Percentiles rank a stretch among this genome's conserved stretches.
These are phyloP conservation scores for Penicillium canariense DNA, from an alignment of 495 filamentous ascomycete species.

Conservation along the genomic window DNA sequence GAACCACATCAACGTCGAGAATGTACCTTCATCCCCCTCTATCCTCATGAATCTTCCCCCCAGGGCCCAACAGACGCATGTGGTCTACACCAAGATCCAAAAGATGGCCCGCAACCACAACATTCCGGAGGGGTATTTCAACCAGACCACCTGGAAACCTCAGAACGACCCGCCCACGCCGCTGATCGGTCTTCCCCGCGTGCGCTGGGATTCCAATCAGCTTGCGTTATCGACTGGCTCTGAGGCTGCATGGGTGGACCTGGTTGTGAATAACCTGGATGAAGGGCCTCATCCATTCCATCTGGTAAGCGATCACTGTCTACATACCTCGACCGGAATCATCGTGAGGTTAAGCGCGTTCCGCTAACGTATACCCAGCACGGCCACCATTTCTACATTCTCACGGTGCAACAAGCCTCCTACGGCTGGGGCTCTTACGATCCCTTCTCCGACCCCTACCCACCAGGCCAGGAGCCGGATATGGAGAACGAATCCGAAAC, in stretches of 20 bases:
- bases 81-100: conserved; percentile 50
- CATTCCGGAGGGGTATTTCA: conserved; percentile 47
- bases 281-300: conserved; percentile 52
- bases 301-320: too few species aligned
- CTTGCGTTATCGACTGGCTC: conserved; percentile 31
- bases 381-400: conserved; percentile 80
- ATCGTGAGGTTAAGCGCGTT: too few species aligned
- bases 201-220: conserved; percentile 44
- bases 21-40: conserved; percentile 24
- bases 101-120: conserved; percentile 40
- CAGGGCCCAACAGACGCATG: conserved; percentile 37
- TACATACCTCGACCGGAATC: too few species aligned
- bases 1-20: conserved; percentile 22
- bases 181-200: conserved; percentile 29
- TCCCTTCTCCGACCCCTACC: conserved; percentile 39
- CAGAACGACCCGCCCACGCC: conserved; percentile 33
- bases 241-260: conserved; percentile 40
- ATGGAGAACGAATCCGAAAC: not conserved
- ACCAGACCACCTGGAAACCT: conserved; percentile 45
- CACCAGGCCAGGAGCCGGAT: conserved; percentile 20
- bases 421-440: conserved; percentile 45
- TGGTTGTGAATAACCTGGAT: conserved; percentile 54
- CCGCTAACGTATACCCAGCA: conserved; percentile 60
- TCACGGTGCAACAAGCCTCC: conserved; percentile 42
- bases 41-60: conserved; percentile 23